phyloP scores from a whole-genome alignment of 345 rosid genomes.

The Syzygium jambos region DNA sequence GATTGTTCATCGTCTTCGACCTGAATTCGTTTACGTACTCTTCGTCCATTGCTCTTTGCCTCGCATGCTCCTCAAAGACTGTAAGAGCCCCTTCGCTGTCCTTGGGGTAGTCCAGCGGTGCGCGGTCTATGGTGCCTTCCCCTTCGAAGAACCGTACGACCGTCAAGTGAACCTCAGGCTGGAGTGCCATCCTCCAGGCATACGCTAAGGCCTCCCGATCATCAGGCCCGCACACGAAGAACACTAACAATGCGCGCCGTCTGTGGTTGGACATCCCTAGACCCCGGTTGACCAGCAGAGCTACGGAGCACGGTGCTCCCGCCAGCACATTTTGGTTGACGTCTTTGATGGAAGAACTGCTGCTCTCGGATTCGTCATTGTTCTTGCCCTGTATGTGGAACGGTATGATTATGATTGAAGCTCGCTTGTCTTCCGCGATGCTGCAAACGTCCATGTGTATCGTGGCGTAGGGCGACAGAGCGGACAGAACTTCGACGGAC shows the following conservation, averaged over 20 bases:
- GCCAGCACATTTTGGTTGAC: constrained; percentile 44
- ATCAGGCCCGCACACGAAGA: constrained; percentile 50
- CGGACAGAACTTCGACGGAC: constrained; percentile 30
- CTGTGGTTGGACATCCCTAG: constrained; percentile 7
- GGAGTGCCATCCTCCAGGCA: constrained; percentile 46
- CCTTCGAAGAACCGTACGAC: constrained; percentile 39
- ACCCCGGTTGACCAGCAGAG: constrained; percentile 61
- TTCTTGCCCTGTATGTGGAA: constrained; percentile 29
- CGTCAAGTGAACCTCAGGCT: constrained; percentile 18
- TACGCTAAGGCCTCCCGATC: constrained; percentile 67
- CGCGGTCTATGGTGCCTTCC: background rate
- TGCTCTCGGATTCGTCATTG: constrained; percentile 28
- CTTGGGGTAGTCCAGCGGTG: background rate
- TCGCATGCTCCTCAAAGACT: background rate
- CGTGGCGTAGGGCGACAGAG: constrained; percentile 42
- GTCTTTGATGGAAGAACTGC: constrained; percentile 23
- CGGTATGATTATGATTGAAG: constrained; percentile 42
- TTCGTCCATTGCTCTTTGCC: constrained; percentile 11
- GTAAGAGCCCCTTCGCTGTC: background rate
- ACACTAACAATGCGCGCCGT: constrained; percentile 13
- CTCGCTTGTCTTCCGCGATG: constrained; percentile 53
- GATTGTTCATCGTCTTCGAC: background rate
- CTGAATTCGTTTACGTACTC: constrained; percentile 21
- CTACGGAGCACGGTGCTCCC: constrained; percentile 54
- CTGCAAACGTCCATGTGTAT: constrained; percentile 59